Evolutionary conservation across 352 stramenopile genomes (phyloP).

Genomic region (Phytophthora tentaculata): DNA sequence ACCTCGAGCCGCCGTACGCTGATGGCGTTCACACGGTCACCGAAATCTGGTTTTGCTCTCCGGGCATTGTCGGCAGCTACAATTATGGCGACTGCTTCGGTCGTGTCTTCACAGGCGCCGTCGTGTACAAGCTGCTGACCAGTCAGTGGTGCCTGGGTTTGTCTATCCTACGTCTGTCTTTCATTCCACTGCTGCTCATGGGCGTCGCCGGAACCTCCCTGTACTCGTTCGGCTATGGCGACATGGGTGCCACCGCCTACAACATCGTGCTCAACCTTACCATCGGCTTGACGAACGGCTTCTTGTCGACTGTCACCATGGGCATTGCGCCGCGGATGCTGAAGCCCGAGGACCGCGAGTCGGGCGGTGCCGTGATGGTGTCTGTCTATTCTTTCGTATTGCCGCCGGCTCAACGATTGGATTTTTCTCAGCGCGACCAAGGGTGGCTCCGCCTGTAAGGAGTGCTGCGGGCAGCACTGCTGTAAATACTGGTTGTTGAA

Average conservation of each 20-base stretch:
- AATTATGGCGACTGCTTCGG: conserved; percentile 74
- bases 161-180: conserved; percentile 50
- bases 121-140: conserved; percentile 63
- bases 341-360: conserved; percentile 57
- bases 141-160: conserved; percentile 50
- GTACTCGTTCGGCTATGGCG: conserved; percentile 50
- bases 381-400: conserved; percentile 66
- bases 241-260: conserved; percentile 40
- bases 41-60: conserved; percentile 51
- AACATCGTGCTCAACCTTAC: conserved; percentile 56
- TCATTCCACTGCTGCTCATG: conserved; percentile 59
- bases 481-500: neutral
- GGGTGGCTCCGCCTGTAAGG: conserved; percentile 53
- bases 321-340: conserved; percentile 42
- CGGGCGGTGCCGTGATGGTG: conserved; percentile 62
- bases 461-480: too few species aligned
- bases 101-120: conserved; percentile 51
- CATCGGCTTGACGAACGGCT: conserved; percentile 56
- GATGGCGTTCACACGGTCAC: conserved; percentile 28
- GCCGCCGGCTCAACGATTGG: conserved; percentile 54
- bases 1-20: conserved; percentile 38
- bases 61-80: conserved; percentile 62
- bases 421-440: conserved; percentile 55
- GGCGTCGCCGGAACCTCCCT: conserved; percentile 54
- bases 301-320: conserved; percentile 73